A percentile compares a stretch with the other conserved stretches of the same genome.
phyloP scores from a whole-genome alignment of 164 flowering plant species.

The Vitis vinifera region DNA sequence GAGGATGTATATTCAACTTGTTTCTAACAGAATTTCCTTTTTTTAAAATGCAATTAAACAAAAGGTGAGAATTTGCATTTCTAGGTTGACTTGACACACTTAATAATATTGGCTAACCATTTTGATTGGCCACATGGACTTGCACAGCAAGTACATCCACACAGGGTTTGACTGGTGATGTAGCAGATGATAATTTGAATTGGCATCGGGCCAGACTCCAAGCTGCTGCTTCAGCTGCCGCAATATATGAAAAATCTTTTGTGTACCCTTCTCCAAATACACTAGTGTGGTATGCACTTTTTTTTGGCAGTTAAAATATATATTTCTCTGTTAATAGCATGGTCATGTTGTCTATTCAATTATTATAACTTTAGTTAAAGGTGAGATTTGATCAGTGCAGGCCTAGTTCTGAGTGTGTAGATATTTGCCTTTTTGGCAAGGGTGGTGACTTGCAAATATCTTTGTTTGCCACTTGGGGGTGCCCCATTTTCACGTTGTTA shows the following conservation, averaged over 20 bases:
- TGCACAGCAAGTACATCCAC: constrained; percentile 35
- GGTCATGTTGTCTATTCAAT: not conserved
- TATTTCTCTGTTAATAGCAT: not conserved
- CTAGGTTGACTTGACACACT: not conserved
- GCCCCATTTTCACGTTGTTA: no score
- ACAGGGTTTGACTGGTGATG: constrained; percentile 41
- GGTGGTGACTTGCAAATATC: no score
- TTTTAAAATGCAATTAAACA: no score
- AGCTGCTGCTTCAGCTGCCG: constrained; percentile 96
- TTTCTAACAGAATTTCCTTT: no score
- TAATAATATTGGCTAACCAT: not conserved
- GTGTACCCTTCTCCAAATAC: constrained; percentile 79
- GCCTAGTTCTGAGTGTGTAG: not conserved
- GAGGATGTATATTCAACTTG: no score
- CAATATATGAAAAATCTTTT: constrained; percentile 81
- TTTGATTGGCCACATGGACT: constrained; percentile 36
- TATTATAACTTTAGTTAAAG: not conserved
- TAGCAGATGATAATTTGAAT: constrained; percentile 39
- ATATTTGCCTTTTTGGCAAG: not conserved
- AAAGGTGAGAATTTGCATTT: no score
- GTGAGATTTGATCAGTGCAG: no score
- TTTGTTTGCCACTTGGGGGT: no score
- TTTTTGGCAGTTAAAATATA: not conserved
- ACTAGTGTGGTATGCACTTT: constrained; percentile 52
- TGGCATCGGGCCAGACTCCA: constrained; percentile 75